Evolutionary conservation across 2,329 filamentous ascomycete genomes (phyloP), one percentile per base, ranked within the genome.

Genomic region (Clarireedia monteithiana): DNA sequence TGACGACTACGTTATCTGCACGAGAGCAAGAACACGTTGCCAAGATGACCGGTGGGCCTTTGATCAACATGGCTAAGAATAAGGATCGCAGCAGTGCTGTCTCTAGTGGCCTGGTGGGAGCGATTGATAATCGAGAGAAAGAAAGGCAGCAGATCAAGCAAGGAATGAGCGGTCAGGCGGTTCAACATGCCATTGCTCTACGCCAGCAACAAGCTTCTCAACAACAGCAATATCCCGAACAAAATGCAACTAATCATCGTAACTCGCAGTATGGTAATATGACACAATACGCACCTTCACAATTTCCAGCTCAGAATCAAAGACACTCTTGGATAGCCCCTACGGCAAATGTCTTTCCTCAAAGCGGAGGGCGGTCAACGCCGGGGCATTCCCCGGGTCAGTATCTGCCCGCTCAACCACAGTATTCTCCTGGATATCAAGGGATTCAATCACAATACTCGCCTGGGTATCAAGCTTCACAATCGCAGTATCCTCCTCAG

Each of bases 21-120:
- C 83, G 87, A 15, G 91, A 96, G 70, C 91, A 95, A 69, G 89
- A 95, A 71, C 86, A 95, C 63, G 80, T 95, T n/a, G 88, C 91
- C 9, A 83, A 88, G 39, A 77, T 89, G 63, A 95, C 90, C 0
- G 88, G 88, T 1, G 84, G 83, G 0, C 88, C 91, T 0, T 75
- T 95, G 50, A 75, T 95, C 68, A 80, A 79, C 4, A 79, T 79
- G 50, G 60, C 79, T 77, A 58, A 71, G 74, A 45, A 74, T 75
- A 53, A 72, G 76, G 60, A 60, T 6, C 55, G 53, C 50, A 50
- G 58, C n/a, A 42, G 40, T 4, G 68, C 78, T 34, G 81, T 48
- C 9, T 46, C 81, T 0, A 83, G 83, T 0, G 85, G 86, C 0
- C 75, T 96, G 1, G 83, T 95, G 6, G 88, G 86, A 1, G 86